These are phyloP conservation scores for Cytidiella melzeri DNA, from an alignment of 768 basidiomycete genomes.

Conservation along the genomic window DNA sequence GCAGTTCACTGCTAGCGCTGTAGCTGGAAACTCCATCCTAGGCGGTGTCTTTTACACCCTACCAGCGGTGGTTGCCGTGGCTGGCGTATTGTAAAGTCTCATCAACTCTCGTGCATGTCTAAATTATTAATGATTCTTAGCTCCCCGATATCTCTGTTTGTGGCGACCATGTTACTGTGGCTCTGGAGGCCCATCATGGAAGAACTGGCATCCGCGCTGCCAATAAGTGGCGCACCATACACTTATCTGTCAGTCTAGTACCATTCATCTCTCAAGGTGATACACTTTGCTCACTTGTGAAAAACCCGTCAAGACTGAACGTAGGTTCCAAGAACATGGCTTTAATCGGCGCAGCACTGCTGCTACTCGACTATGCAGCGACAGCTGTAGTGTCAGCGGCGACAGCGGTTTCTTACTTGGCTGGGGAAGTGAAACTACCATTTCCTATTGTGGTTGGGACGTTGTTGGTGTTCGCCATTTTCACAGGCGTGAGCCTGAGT, in stretches of 20 bases:
- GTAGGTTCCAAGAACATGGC: conserved; percentile 58
- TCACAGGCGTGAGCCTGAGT: conserved; percentile 48
- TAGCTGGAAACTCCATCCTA: conserved; percentile 63
- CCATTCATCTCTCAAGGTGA: no score
- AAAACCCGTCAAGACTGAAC: conserved; percentile 41
- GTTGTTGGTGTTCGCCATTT: conserved; percentile 46
- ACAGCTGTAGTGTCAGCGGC: conserved; percentile 70
- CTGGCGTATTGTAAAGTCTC: conserved; percentile 57
- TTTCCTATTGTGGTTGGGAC: conserved; percentile 50
- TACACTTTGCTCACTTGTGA: no score
- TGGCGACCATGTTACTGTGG: conserved; percentile 56
- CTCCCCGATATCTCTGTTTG: conserved; percentile 62
- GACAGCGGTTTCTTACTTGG: conserved; percentile 62
- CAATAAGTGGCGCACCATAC: conserved; percentile 67
- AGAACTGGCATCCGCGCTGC: conserved; percentile 64
- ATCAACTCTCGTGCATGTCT: neutral
- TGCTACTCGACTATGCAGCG: conserved; percentile 66
- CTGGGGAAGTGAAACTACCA: conserved; percentile 54
- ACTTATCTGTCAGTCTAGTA: conserved; percentile 47
- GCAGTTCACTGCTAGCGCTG: conserved; percentile 56
- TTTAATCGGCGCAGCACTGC: conserved; percentile 56
- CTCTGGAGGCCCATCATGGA: conserved; percentile 73
- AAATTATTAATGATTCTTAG: conserved; percentile 24
- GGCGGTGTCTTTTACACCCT: conserved; percentile 67
- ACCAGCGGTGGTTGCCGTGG: conserved; percentile 55